These are phyloP conservation scores for Castanea sativa DNA, from an alignment of 306 rosid genomes.

Conservation along the genomic window DNA sequence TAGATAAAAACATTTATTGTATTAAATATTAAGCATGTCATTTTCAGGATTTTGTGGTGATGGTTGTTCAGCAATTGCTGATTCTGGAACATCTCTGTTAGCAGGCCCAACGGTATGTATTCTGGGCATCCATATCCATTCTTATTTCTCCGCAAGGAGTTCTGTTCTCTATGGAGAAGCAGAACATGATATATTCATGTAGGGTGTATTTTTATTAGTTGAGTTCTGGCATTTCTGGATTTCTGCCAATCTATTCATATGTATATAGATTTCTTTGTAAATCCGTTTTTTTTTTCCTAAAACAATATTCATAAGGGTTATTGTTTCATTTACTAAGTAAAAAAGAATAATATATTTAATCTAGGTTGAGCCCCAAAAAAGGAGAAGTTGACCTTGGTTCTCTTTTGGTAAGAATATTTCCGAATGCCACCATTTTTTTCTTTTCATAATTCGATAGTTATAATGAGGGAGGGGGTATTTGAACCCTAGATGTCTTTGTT, in stretches of 20 bases:
- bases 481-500: too few species aligned
- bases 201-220: background rate
- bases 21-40: background rate
- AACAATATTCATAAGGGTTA: background rate
- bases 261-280: background rate
- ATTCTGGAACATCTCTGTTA: constrained; percentile 37
- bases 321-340: background rate
- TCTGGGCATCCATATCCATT: background rate
- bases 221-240: background rate
- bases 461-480: too few species aligned
- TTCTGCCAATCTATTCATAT: background rate
- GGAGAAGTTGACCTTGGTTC: background rate
- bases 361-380: background rate
- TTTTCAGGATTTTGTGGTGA: constrained; percentile 28
- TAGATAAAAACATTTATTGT: background rate
- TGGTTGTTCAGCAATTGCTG: constrained; percentile 42
- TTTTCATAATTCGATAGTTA: too few species aligned
- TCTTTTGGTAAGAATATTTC: background rate
- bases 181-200: background rate
- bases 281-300: background rate
- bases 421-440: too few species aligned
- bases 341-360: background rate
- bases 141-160: background rate
- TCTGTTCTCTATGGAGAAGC: background rate
- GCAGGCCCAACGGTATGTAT: constrained; percentile 40